These are phyloP conservation scores for Cladorrhinum sp. DNA, from an alignment of 2,329 filamentous ascomycete species.

Conservation along the genomic window DNA sequence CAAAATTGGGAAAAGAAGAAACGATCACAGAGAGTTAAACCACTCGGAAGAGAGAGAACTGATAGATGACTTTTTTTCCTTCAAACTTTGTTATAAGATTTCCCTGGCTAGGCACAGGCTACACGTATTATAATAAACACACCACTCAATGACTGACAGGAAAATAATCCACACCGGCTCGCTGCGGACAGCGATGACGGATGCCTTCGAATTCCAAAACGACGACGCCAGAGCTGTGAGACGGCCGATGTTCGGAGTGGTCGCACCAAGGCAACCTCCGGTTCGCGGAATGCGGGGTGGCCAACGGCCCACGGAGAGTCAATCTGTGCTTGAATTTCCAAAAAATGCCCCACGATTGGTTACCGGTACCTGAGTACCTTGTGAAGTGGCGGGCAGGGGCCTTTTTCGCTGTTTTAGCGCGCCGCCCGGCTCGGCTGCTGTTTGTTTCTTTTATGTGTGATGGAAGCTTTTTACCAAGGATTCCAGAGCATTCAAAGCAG, in stretches of 20 bases:
- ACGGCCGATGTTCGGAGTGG: slow-evolving; percentile 35
- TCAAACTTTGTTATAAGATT: background rate
- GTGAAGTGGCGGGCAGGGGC: background rate
- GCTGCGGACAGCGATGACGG: background rate
- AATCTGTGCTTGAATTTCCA: slow-evolving; percentile 30
- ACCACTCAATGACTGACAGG: no score
- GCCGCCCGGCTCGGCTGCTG: background rate
- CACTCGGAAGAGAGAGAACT: background rate
- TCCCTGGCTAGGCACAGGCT: background rate
- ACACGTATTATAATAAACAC: background rate
- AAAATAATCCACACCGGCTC: background rate
- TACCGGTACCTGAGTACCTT: background rate
- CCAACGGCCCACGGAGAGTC: background rate
- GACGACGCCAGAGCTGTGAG: slow-evolving; percentile 9
- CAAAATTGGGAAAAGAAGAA: background rate
- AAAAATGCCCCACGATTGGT: slow-evolving; percentile 32
- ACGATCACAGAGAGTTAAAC: background rate
- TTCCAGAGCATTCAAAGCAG: background rate
- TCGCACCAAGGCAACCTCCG: slow-evolving; percentile 26
- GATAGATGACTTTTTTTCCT: background rate
- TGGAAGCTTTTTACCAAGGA: background rate
- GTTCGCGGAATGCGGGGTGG: slow-evolving; percentile 38
- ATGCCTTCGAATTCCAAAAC: slow-evolving; percentile 8
- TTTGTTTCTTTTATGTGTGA: background rate
- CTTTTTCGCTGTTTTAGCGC: no score